A percentile compares a stretch with the other conserved stretches of the same genome.
Conservation (phyloP, 257 asterid species). For the Rhazya stricta region DNA sequence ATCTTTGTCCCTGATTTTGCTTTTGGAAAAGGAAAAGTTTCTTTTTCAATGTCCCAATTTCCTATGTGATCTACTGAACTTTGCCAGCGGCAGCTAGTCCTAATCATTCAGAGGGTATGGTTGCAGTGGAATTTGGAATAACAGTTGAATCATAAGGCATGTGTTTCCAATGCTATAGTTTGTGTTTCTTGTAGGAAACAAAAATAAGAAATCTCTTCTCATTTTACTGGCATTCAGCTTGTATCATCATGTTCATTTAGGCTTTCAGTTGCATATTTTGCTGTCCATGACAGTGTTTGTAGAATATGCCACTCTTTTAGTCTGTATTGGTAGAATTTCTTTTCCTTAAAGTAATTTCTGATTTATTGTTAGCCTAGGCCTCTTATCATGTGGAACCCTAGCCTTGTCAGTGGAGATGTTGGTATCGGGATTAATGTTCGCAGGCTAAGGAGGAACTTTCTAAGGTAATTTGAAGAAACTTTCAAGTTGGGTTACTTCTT, state of each 20-base stretch:
- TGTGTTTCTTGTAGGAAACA: neutral
- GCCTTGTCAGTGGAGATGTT: slow-evolving; percentile 90
- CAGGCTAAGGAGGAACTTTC: slow-evolving; percentile 56
- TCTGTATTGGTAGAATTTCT: neutral
- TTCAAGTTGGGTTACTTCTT: neutral
- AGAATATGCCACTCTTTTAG: neutral
- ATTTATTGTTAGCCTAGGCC: slow-evolving; percentile 85
- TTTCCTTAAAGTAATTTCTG: slow-evolving; percentile 27
- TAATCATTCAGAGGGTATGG: neutral
- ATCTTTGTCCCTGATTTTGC: no score
- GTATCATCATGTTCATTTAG: neutral
- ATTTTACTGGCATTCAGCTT: neutral
- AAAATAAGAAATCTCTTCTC: neutral
- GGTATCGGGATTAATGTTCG: slow-evolving; percentile 95
- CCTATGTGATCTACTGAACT: neutral
- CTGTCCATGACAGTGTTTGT: neutral
- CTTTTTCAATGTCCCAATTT: neutral
- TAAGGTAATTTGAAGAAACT: slow-evolving; percentile 45
- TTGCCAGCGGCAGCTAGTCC: neutral
- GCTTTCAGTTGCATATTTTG: neutral
- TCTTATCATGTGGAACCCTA: slow-evolving; percentile 99
- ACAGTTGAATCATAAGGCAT: neutral
- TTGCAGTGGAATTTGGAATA: neutral
- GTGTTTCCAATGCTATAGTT: neutral
- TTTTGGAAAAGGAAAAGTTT: neutral